A percentile compares a stretch with the other conserved stretches of the same genome.
phyloP scores from a whole-genome alignment of 2,329 filamentous ascomycete genomes.

The Leptographium lundbergii region DNA sequence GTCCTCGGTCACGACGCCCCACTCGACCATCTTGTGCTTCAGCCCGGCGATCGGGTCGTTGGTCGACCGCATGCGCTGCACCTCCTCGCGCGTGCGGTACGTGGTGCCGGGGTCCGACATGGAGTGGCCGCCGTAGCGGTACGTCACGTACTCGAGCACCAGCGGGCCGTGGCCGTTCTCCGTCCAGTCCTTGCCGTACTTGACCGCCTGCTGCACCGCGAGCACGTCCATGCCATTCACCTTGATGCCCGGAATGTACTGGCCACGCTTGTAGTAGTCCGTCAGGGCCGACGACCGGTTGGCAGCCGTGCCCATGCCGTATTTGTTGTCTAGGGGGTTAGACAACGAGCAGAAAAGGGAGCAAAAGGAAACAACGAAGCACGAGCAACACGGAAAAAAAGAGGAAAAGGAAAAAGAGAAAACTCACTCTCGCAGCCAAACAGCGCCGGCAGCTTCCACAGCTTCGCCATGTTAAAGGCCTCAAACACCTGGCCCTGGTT shows the following conservation, averaged over 20 bases:
- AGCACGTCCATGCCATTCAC: slow-evolving; percentile 99
- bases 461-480: slow-evolving; percentile 99
- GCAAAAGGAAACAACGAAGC: not conserved
- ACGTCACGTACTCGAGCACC: slow-evolving; percentile 97
- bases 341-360: slow-evolving; percentile 3
- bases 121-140: slow-evolving; percentile 98
- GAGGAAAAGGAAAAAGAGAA: too few species aligned
- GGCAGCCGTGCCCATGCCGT: slow-evolving; percentile 97
- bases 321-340: slow-evolving; percentile 80
- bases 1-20: slow-evolving; percentile 81
- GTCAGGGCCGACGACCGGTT: slow-evolving; percentile 88
- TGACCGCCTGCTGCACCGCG: slow-evolving; percentile 89
- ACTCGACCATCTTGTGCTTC: slow-evolving; percentile 96
- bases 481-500: slow-evolving; percentile 99
- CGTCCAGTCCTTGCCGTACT: slow-evolving; percentile 86
- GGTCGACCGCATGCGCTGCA: slow-evolving; percentile 98
- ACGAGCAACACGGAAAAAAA: not conserved
- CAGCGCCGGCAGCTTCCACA: slow-evolving; percentile 91
- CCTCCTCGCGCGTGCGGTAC: slow-evolving; percentile 98
- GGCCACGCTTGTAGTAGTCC: slow-evolving; percentile 99
- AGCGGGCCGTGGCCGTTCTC: slow-evolving; percentile 76
- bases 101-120: slow-evolving; percentile 99
- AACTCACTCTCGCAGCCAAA: slow-evolving; percentile 95
- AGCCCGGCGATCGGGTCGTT: slow-evolving; percentile 96
- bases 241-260: slow-evolving; percentile 99